Percentiles rank a stretch among this genome's conserved stretches.
Evolutionary conservation across 2,329 filamentous ascomycete genomes (phyloP).

Genomic region (Macrophomina pseudophaseolina): DNA sequence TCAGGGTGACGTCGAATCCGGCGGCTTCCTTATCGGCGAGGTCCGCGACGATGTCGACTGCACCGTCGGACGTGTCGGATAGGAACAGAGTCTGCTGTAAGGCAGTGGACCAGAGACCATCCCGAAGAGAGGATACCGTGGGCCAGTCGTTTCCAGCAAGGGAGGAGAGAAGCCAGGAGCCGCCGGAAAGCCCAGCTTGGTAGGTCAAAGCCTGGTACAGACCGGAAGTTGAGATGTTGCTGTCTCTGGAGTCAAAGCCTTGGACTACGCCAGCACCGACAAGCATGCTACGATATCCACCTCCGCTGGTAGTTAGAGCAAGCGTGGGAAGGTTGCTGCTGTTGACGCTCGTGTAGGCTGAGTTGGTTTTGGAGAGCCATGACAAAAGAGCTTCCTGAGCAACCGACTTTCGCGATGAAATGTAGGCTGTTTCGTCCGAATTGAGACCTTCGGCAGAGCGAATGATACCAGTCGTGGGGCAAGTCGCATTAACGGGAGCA

Average conservation of each 20-base stretch:
- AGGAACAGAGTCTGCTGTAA: slow-evolving; percentile 45
- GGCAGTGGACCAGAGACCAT: slow-evolving; percentile 48
- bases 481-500: slow-evolving; percentile 43
- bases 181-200: slow-evolving; percentile 53
- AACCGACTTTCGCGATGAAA: slow-evolving; percentile 44
- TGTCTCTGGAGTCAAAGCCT: slow-evolving; percentile 51
- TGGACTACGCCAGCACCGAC: slow-evolving; percentile 49
- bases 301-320: slow-evolving; percentile 44
- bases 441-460: slow-evolving; percentile 44
- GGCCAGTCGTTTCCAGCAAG: slow-evolving; percentile 54
- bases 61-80: slow-evolving; percentile 44
- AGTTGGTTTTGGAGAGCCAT: slow-evolving; percentile 43
- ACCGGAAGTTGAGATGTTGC: slow-evolving; percentile 44
- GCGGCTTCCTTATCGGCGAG: slow-evolving; percentile 44
- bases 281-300: slow-evolving; percentile 50
- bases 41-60: slow-evolving; percentile 38
- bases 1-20: slow-evolving; percentile 48
- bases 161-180: slow-evolving; percentile 54
- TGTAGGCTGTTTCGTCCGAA: slow-evolving; percentile 46
- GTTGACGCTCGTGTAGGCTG: slow-evolving; percentile 42
- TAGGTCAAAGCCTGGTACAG: slow-evolving; percentile 55
- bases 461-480: slow-evolving; percentile 47
- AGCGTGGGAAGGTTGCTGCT: slow-evolving; percentile 47
- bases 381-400: slow-evolving; percentile 46
- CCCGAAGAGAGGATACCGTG: slow-evolving; percentile 48